Evolutionary conservation across 768 basidiomycete genomes (phyloP).

Genomic region (Artomyces pyxidatus): DNA sequence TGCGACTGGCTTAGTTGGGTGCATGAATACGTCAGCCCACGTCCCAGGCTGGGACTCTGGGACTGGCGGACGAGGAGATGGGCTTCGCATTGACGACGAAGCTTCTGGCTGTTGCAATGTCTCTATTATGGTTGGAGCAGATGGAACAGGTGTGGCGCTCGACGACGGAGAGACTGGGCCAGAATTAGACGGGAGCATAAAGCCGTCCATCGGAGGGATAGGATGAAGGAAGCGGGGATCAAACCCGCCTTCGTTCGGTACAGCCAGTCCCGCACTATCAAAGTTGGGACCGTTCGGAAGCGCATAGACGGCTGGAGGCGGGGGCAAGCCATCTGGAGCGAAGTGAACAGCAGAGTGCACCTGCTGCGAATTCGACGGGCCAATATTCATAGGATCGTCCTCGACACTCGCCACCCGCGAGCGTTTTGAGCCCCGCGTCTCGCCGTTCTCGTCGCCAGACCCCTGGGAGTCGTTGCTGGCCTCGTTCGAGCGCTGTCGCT

Average conservation of each 20-base stretch:
- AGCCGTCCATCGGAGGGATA: background rate
- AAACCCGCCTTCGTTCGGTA: background rate
- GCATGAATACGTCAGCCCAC: background rate
- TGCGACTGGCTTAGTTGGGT: background rate
- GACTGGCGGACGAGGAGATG: background rate
- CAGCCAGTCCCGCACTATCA: background rate
- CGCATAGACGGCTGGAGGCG: conserved; percentile 5
- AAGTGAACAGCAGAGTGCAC: conserved; percentile 9
- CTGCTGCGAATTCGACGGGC: conserved; percentile 1
- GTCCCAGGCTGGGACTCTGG: background rate
- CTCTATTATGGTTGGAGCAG: background rate
- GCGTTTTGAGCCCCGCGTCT: conserved; percentile 11
- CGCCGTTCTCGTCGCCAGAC: conserved; percentile 15
- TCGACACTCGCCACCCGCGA: conserved; percentile 16
- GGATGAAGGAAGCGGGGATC: background rate
- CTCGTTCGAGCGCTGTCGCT: conserved; percentile 49
- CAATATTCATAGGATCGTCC: conserved; percentile 9
- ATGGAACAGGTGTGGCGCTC: background rate
- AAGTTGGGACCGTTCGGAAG: background rate
- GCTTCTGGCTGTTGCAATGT: background rate
- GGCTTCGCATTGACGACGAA: no score
- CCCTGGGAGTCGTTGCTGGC: conserved; percentile 18
- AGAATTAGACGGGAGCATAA: background rate
- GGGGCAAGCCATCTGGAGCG: conserved; percentile 1
- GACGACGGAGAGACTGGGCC: background rate